Conservation (phyloP, 2,329 filamentous ascomycete genomes). For the Fusarium zealandicum region DNA sequence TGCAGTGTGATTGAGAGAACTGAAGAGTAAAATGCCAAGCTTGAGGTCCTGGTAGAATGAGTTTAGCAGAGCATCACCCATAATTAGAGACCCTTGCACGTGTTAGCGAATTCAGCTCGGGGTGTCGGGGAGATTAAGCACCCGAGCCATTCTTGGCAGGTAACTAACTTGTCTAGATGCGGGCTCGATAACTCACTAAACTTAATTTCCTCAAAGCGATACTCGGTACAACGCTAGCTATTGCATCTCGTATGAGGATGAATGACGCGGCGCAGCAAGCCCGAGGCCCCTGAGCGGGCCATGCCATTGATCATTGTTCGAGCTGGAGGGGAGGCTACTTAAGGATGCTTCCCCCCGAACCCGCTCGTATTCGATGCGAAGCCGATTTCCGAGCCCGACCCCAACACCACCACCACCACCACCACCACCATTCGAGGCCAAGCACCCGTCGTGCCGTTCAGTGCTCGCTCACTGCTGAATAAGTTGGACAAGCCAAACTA, state of each 20-base stretch:
- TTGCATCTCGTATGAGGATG: neutral
- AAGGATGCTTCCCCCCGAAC: constrained; percentile 2
- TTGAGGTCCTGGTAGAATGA: too few species aligned
- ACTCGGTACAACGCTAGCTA: neutral
- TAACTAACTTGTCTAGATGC: too few species aligned
- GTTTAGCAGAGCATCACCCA: too few species aligned
- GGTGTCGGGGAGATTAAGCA: neutral
- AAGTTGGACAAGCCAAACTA: too few species aligned
- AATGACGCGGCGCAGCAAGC: neutral
- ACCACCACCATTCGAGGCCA: neutral
- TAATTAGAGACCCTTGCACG: too few species aligned
- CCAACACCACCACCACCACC: neutral
- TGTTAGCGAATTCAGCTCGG: neutral
- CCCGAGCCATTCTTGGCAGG: neutral
- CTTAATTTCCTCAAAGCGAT: too few species aligned
- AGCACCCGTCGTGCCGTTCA: neutral
- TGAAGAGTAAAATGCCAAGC: too few species aligned
- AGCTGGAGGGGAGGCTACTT: neutral
- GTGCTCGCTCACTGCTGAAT: neutral
- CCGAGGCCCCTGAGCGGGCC: neutral
- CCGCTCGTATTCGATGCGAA: constrained; percentile 12
- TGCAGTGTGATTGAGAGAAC: too few species aligned
- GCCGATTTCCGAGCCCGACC: constrained; percentile 9
- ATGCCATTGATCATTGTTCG: neutral
- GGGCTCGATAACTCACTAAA: too few species aligned